These are phyloP conservation scores for Ceratobasidium sp. DNA, from an alignment of 1,284 basidiomycete species.

Conservation along the genomic window DNA sequence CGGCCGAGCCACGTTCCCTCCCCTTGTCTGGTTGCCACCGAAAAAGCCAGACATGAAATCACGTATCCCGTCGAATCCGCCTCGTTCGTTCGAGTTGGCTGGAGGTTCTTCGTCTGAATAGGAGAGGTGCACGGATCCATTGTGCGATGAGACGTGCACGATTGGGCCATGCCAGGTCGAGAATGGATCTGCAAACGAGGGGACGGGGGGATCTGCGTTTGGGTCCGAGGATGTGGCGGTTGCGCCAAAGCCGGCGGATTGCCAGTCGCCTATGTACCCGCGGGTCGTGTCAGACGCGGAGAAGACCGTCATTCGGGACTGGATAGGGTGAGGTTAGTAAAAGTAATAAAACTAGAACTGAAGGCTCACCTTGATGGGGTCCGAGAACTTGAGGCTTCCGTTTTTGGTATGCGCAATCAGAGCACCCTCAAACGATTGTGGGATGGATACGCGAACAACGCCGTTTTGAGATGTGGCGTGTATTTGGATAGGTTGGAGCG, in stretches of 20 bases:
- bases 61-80: neutral
- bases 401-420: neutral
- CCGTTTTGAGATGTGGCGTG: conserved; percentile 27
- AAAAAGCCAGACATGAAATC: conserved; percentile 29
- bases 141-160: conserved; percentile 16
- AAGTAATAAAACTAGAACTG: neutral
- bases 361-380: conserved; percentile 10
- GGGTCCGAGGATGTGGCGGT: conserved; percentile 3
- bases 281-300: conserved; percentile 13
- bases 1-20: neutral
- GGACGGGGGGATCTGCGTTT: conserved; percentile 16
- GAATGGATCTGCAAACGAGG: conserved; percentile 17
- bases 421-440: conserved; percentile 29
- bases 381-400: conserved; percentile 21
- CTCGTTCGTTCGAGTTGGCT: neutral
- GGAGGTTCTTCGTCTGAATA: conserved; percentile 6
- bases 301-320: conserved; percentile 21
- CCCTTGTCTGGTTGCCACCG: conserved; percentile 8
- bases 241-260: conserved; percentile 11
- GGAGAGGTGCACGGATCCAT: conserved; percentile 19
- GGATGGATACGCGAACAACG: conserved; percentile 16
- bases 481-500: conserved; percentile 12
- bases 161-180: conserved; percentile 12
- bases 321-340: neutral
- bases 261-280: conserved; percentile 32